These are phyloP conservation scores for Solanum ossicruentum DNA, from an alignment of 257 asterid species.

Conservation along the genomic window DNA sequence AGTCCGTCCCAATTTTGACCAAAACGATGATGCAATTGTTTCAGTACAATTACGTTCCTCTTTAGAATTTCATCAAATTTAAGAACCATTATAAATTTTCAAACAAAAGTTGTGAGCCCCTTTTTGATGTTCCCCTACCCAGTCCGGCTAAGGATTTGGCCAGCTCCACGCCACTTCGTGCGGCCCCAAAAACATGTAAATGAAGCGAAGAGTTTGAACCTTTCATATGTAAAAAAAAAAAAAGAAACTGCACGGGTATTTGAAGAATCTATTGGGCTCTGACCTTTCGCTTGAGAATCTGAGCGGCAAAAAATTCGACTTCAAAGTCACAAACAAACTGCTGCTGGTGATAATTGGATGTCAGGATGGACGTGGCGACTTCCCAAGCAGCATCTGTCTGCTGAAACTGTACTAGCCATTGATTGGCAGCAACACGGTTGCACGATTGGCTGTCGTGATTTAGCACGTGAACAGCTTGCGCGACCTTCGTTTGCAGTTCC, in stretches of 20 bases:
- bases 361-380: conserved; percentile 70
- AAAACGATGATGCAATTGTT: background rate
- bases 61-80: background rate
- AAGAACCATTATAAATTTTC: background rate
- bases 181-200: background rate
- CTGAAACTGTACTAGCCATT: conserved; percentile 89
- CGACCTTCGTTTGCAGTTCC: conserved; percentile 68
- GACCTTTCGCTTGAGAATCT: conserved; percentile 89
- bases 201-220: background rate
- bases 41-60: background rate
- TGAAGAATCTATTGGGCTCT: background rate
- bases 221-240: background rate
- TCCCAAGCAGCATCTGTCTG: conserved; percentile 83
- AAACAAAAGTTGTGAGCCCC: background rate
- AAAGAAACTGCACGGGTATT: background rate
- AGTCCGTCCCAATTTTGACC: background rate
- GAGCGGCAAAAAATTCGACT: conserved; percentile 83
- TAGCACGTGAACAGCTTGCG: conserved; percentile 79
- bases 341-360: conserved; percentile 35
- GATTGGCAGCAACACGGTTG: conserved; percentile 89
- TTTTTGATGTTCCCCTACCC: background rate
- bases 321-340: conserved; percentile 39
- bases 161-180: background rate
- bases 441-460: conserved; percentile 80
- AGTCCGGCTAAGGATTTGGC: background rate